phyloP scores from a whole-genome alignment of 1,284 basidiomycete species.

The Trichosporon ovoides region DNA sequence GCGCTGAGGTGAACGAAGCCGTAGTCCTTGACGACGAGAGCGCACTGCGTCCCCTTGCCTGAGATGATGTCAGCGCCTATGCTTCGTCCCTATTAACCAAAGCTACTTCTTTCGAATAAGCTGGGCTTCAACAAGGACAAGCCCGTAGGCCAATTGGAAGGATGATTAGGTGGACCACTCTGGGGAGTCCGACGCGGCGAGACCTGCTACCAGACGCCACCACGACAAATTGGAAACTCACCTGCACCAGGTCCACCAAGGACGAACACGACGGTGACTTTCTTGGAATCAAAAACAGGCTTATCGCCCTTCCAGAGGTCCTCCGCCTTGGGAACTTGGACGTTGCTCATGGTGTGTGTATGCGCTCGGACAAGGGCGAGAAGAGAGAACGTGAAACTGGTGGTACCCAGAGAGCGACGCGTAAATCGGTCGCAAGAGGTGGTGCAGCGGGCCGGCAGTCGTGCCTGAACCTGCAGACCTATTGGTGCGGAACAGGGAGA shows the following conservation, averaged over 20 bases:
- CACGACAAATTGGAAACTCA: conserved; percentile 41
- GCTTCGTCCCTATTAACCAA: neutral
- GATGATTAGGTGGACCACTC: neutral
- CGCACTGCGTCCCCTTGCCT: conserved; percentile 98
- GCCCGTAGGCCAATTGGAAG: neutral
- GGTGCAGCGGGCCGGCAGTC: neutral
- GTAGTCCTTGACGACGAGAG: conserved; percentile 77
- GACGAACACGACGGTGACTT: conserved; percentile 89
- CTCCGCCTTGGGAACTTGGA: conserved; percentile 5
- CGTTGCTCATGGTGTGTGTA: neutral
- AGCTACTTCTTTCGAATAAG: neutral
- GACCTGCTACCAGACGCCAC: neutral
- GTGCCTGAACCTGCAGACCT: neutral
- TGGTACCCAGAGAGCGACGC: neutral
- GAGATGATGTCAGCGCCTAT: conserved; percentile 11
- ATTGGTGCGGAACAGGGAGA: neutral
- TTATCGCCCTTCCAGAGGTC: conserved; percentile 18
- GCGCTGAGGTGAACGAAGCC: conserved; percentile 93
- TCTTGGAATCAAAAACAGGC: conserved; percentile 63
- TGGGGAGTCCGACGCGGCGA: neutral
- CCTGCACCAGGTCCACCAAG: conserved; percentile 96
- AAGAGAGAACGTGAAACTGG: neutral
- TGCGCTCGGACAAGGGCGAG: neutral
- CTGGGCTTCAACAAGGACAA: neutral
- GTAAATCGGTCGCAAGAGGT: neutral